Conservation (phyloP, 108 stramenopile species). For the Poteriospumella lacustris region DNA sequence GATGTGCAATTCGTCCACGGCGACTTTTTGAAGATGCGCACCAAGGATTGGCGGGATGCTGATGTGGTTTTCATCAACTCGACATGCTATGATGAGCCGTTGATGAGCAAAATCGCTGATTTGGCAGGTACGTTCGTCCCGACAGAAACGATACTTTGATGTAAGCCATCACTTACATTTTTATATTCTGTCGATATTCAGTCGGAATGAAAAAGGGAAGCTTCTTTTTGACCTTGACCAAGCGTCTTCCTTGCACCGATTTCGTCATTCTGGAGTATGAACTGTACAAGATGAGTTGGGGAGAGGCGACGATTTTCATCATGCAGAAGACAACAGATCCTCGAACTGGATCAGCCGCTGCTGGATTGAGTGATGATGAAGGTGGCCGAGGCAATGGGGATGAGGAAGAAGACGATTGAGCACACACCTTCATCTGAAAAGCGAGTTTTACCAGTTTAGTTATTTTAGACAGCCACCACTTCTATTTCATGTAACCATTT, state of each 20-base stretch:
- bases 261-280: slow-evolving; percentile 46
- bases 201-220: slow-evolving; percentile 45
- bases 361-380: no score
- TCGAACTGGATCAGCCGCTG: no score
- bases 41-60: slow-evolving; percentile 45
- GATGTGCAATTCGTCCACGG: slow-evolving; percentile 40
- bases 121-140: slow-evolving; percentile 15
- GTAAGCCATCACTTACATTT: not conserved
- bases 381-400: no score
- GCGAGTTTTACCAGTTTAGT: no score
- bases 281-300: slow-evolving; percentile 50
- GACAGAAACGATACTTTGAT: no score
- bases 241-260: slow-evolving; percentile 33
- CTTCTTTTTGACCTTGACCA: slow-evolving; percentile 46
- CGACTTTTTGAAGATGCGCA: slow-evolving; percentile 35
- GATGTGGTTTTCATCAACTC: slow-evolving; percentile 45
- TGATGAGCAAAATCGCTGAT: slow-evolving; percentile 37
- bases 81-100: slow-evolving; percentile 44
- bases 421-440: no score
- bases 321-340: slow-evolving; percentile 50
- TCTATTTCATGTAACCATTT: no score
- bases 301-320: slow-evolving; percentile 48
- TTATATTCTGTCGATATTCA: not conserved
- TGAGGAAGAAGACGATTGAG: no score
- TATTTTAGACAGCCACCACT: no score